Conservation (phyloP, 495 filamentous ascomycete species). For the Neurospora africana region DNA sequence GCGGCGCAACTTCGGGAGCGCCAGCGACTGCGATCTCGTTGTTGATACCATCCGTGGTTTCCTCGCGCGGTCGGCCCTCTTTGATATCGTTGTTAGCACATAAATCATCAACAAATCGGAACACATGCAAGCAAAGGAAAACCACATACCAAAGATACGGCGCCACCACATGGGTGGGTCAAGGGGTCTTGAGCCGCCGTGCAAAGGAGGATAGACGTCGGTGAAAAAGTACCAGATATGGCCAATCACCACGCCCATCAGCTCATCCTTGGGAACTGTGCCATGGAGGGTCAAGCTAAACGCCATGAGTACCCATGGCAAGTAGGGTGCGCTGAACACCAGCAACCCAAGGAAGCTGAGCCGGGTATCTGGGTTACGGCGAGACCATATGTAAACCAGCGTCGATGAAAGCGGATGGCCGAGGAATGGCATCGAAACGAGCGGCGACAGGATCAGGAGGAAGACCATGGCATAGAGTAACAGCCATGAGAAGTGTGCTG, state of each 20-base stretch:
- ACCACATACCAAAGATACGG: slow-evolving; percentile 54
- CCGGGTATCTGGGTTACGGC: slow-evolving; percentile 83
- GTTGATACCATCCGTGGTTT: slow-evolving; percentile 37
- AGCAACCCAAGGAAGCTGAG: slow-evolving; percentile 84
- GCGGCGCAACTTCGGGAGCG: slow-evolving; percentile 14
- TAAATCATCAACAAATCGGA: background rate
- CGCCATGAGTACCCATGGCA: slow-evolving; percentile 92
- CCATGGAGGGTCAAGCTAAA: slow-evolving; percentile 82
- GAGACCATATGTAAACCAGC: slow-evolving; percentile 96
- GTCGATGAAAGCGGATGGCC: slow-evolving; percentile 81
- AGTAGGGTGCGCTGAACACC: slow-evolving; percentile 85
- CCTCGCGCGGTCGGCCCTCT: slow-evolving; percentile 34
- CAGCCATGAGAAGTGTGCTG: slow-evolving; percentile 91
- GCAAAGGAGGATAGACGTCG: slow-evolving; percentile 87
- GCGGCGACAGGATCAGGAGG: slow-evolving; percentile 69
- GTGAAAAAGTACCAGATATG: slow-evolving; percentile 98
- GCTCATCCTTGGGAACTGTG: slow-evolving; percentile 85
- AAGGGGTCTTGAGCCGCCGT: slow-evolving; percentile 73
- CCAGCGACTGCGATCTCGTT: slow-evolving; percentile 44
- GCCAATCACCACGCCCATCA: slow-evolving; percentile 84
- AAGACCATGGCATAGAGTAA: slow-evolving; percentile 71
- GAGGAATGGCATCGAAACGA: slow-evolving; percentile 82
- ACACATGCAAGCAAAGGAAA: background rate
- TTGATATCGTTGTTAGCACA: background rate
- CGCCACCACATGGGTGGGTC: slow-evolving; percentile 92